Base-by-base conservation (phyloP, 345 rosid genomes). In the Capsella bursapastoris region DNA sequence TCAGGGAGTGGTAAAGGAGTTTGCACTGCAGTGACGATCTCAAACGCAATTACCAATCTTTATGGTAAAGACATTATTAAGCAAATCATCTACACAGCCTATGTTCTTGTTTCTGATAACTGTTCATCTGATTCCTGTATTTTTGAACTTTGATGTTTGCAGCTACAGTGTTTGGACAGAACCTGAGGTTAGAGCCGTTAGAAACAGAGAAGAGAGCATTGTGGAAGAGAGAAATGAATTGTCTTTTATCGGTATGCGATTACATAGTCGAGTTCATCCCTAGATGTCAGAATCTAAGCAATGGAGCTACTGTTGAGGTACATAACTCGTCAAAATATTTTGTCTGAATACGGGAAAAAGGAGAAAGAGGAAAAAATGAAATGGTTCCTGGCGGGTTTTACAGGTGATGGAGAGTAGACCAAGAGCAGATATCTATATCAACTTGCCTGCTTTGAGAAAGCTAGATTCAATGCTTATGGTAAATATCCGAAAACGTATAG, bases 1-100 rank as follows among this genome's bases (percentile, higher is more conserved):
- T 94, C 98, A 28, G 97, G 97, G 58, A 75, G 90, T 66, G 98
- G 98, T 13, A 88, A 90, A 89, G 97, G 98, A 53, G 98, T 89
- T 64, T 88, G 89, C 77, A 88, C 98, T 8, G 95, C 98, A 2
- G 83, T 86, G 12, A 84, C 98, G 22, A 91, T 94, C 86, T 94
- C 97, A 41, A 94, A 94, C 75, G 74, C 98, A 76, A 85, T 94
- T 27, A 91, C 98, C 56, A 94, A 94, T 83, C 96, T 94, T 50
- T 94, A 91, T 53, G 98, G 98, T 94, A 88, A 49, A 35, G 1
- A 8, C 27, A 38, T 15, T 41, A 41, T 29, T 29, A 29, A 37
- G 6, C 32, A 40, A 13, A n/a, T 51, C 50, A 14, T 3, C 8
- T 12, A 49, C 60, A 61, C 62, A 72, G n/a, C 25, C 34, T 45